Evolutionary conservation across 1,284 basidiomycete species (phyloP), one percentile per base, ranked within the genome.

Genomic region (Irpex sp.): DNA sequence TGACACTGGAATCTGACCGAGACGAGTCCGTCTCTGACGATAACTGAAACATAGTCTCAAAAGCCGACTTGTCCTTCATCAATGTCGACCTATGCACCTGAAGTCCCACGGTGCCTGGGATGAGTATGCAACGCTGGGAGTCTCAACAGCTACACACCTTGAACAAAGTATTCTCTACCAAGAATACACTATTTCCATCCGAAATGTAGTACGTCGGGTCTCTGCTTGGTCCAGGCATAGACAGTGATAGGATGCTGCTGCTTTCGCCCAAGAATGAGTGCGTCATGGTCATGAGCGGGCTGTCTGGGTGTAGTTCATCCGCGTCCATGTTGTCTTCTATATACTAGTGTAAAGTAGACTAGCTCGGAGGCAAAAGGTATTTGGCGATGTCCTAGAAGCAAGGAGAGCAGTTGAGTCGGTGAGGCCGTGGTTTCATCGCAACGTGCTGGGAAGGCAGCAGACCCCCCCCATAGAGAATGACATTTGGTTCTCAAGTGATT

Each of bases 121-220:
- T 26, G 9, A 52, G 49, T 9, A 26, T 17, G 15, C 40, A 44
- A 44, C 8, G 40, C 15, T 11, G 40, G 40, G 11, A 9, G 40
- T 44, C 8, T 44, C 8, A 15, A 15, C 15, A 44, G 40, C 11
- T 11, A 75, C 82, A 38, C 66, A 88, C 88, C 70, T 87, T 89
- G 75, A 90, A 90, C 58, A 90, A 71, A 1, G 81, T 85, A 68
- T 86, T 81, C 65, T 83, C 79, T 4, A 88, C 81, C 31, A 82
- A 75, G 34, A 89, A 68, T 4, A 88, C 77, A 65, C 83, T 87
- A 67, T 85, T 87, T 38, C 87, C 87, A 68, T 89, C 87, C 51
- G 80, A 74, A 63, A 87, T 79, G 68, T 82, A 82, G 68, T 76
- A 82, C 9, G 67, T 66, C 15, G 71, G 62, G 62, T 82, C 81